Conservation (phyloP, 2,329 filamentous ascomycete species). For the Alternaria sp. region DNA sequence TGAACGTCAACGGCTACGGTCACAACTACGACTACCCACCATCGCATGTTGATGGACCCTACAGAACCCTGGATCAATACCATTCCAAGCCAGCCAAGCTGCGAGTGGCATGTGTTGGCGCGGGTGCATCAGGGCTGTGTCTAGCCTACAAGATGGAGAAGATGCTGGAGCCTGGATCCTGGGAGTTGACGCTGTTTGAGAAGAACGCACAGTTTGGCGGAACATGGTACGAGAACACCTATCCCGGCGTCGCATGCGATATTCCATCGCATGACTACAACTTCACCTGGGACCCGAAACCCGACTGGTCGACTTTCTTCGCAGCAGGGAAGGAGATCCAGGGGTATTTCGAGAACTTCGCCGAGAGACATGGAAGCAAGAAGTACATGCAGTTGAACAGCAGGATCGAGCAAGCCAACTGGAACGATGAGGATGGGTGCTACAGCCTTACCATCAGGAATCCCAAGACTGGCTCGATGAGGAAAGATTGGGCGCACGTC, state of each 20-base stretch:
- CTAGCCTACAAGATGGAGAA: constrained; percentile 44
- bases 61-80: constrained; percentile 41
- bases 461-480: constrained; percentile 37
- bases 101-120: constrained; percentile 38
- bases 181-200: constrained; percentile 40
- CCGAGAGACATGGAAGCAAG: constrained; percentile 63
- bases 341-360: constrained; percentile 56
- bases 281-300: constrained; percentile 66
- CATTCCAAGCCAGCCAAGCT: constrained; percentile 42
- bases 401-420: constrained; percentile 52
- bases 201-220: constrained; percentile 41
- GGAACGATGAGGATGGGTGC: constrained; percentile 51
- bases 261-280: constrained; percentile 63
- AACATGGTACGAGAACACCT: constrained; percentile 45
- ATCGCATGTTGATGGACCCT: constrained; percentile 36
- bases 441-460: constrained; percentile 50
- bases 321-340: constrained; percentile 57
- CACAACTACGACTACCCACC: constrained; percentile 39
- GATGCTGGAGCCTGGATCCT: constrained; percentile 37
- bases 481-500: constrained; percentile 48
- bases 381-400: constrained; percentile 57
- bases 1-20: constrained; percentile 37
- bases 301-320: constrained; percentile 61
- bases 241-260: constrained; percentile 44
- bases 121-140: constrained; percentile 40